Conservation (phyloP, 1,139 yeast genomes). For the Diutina rugosa region DNA sequence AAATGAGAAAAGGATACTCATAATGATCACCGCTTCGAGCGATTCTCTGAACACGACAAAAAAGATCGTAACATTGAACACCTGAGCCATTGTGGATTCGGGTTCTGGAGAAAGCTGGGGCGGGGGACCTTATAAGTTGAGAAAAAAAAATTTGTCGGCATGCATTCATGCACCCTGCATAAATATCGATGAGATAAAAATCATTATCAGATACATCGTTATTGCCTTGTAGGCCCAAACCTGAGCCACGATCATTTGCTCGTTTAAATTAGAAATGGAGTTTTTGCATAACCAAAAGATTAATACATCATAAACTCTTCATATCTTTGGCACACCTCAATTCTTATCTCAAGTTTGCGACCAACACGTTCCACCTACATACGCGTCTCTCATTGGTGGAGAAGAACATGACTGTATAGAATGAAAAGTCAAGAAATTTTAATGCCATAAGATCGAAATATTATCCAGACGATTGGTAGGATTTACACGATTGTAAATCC, state of each 20-base stretch:
- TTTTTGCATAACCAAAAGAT: no score
- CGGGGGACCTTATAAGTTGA: not conserved
- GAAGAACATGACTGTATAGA: not conserved
- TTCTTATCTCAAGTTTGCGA: not conserved
- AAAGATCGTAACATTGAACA: slow-evolving; percentile 63
- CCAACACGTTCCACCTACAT: not conserved
- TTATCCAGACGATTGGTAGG: not conserved
- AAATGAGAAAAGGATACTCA: slow-evolving; percentile 63
- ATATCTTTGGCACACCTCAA: no score
- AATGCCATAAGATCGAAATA: not conserved
- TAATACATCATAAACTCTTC: no score
- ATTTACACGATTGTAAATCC: not conserved
- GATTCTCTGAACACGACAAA: slow-evolving; percentile 82
- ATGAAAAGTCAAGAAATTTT: not conserved
- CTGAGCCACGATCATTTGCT: not conserved
- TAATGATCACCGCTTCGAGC: slow-evolving; percentile 75
- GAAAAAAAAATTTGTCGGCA: not conserved
- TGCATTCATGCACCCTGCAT: not conserved
- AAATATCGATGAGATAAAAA: not conserved
- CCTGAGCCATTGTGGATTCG: slow-evolving; percentile 17
- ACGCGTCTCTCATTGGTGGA: not conserved
- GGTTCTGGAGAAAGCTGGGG: not conserved
- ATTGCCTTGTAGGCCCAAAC: not conserved
- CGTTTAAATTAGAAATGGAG: no score
- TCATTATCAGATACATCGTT: not conserved